Percentiles rank a stretch among this genome's conserved stretches.
Evolutionary conservation across 306 rosid species (phyloP).

Genomic region (Dryas alaskensis): DNA sequence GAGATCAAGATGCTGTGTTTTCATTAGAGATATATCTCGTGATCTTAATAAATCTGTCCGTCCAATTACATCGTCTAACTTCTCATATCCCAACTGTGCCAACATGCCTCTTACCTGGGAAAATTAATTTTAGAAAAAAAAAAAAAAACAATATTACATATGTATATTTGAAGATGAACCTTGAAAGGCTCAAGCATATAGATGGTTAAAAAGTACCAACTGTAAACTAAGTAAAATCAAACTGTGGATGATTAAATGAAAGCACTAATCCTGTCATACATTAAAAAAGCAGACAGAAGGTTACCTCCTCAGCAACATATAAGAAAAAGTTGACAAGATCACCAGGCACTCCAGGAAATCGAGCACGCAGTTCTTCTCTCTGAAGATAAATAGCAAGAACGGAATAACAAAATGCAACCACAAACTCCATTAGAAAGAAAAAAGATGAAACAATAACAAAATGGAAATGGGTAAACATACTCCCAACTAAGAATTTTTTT

Average conservation of each 20-base stretch:
- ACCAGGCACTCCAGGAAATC: conserved; percentile 98
- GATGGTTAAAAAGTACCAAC: not conserved
- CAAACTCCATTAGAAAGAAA: conserved; percentile 21
- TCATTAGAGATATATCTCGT: conserved; percentile 83
- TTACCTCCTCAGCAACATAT: conserved; percentile 98
- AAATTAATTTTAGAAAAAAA: conserved; percentile 6
- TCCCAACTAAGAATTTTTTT: not conserved
- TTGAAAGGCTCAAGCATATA: not conserved
- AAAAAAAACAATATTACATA: not conserved
- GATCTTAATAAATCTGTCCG: conserved; percentile 69
- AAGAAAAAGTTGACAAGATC: conserved; percentile 96
- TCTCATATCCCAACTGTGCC: conserved; percentile 95
- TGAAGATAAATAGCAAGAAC: conserved; percentile 29
- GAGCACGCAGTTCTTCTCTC: conserved; percentile 99
- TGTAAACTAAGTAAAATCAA: not conserved
- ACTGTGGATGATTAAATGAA: not conserved
- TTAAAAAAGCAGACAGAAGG: conserved; percentile 24
- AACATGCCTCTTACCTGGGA: conserved; percentile 88
- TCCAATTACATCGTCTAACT: conserved; percentile 90
- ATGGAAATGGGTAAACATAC: not conserved
- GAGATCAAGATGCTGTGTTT: conserved; percentile 93
- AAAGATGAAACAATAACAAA: conserved; percentile 13
- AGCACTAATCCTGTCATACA: conserved; percentile 2
- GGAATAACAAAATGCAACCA: conserved; percentile 8
- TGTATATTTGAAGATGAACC: not conserved